phyloP scores from a whole-genome alignment of 202 grass and related monocot genomes.

The Cymbopogon flexuosus region DNA sequence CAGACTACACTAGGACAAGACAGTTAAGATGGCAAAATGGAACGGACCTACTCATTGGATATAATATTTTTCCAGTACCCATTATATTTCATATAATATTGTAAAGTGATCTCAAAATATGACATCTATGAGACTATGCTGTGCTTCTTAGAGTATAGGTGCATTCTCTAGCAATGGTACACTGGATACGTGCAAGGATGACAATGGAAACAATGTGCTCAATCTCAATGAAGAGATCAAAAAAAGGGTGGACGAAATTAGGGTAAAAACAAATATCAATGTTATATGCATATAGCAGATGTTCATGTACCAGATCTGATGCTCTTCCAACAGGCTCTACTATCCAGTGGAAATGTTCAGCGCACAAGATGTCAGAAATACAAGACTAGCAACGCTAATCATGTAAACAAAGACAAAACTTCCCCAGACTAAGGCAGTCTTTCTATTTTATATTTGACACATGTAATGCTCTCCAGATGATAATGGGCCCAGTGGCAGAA shows the following conservation, averaged over 20 bases:
- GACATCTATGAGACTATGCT: background rate
- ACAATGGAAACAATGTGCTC: constrained; percentile 19
- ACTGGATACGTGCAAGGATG: background rate
- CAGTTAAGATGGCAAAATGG: background rate
- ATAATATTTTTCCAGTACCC: background rate
- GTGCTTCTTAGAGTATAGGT: constrained; percentile 25
- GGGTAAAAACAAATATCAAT: constrained; percentile 20
- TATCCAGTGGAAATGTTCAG: constrained; percentile 34
- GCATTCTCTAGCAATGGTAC: background rate
- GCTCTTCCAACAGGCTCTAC: constrained; percentile 36
- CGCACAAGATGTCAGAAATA: constrained; percentile 29
- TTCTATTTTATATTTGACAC: constrained; percentile 11
- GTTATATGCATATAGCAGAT: background rate
- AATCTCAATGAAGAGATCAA: constrained; percentile 32
- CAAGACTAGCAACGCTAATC: constrained; percentile 19
- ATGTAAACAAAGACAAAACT: constrained; percentile 36
- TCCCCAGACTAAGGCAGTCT: background rate
- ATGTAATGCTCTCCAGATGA: constrained; percentile 24
- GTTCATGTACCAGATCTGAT: background rate
- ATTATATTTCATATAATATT: background rate
- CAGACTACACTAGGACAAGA: background rate
- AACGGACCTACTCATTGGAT: background rate
- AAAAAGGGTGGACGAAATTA: constrained; percentile 32
- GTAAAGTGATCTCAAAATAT: background rate
- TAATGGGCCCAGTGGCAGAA: constrained; percentile 24